These are phyloP conservation scores for Primulina huaijiensis DNA, from an alignment of 257 asterid genomes.

Conservation along the genomic window DNA sequence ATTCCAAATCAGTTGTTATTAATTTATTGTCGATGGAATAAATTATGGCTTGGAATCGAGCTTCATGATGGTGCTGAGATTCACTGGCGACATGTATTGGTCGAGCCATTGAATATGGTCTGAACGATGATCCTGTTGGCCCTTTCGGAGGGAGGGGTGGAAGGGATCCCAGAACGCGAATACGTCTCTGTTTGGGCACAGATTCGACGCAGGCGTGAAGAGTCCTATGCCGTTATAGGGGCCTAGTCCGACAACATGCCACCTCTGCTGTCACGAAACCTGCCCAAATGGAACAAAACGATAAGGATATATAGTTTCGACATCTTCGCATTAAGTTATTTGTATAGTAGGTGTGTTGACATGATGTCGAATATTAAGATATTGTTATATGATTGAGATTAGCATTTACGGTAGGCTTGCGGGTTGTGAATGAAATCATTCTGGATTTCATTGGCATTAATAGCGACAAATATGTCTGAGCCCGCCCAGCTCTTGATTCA, in stretches of 20 bases:
- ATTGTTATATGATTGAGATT: background rate
- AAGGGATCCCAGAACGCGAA: constrained; percentile 57
- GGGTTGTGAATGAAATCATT: constrained; percentile 52
- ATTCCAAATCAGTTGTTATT: too few species aligned
- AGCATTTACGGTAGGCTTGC: constrained; percentile 39
- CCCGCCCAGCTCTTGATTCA: constrained; percentile 56
- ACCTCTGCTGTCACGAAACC: constrained; percentile 44
- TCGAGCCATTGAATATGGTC: constrained; percentile 37
- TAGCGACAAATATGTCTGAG: constrained; percentile 49
- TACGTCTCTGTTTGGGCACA: constrained; percentile 45
- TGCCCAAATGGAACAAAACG: background rate
- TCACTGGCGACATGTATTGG: constrained; percentile 51
- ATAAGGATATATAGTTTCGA: too few species aligned
- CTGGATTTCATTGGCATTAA: constrained; percentile 51
- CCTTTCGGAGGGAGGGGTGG: constrained; percentile 51
- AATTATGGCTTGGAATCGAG: constrained; percentile 35
- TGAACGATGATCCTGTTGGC: constrained; percentile 45
- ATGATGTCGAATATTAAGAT: too few species aligned
- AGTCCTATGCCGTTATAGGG: constrained; percentile 53
- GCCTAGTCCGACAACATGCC: constrained; percentile 60
- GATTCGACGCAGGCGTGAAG: constrained; percentile 38
- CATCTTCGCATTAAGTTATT: too few species aligned
- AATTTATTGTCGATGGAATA: constrained; percentile 9
- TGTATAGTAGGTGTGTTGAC: too few species aligned
- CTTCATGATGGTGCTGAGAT: constrained; percentile 55